Percentiles rank a stretch among this genome's conserved stretches.
Evolutionary conservation across 257 asterid species (phyloP).

Genomic region (Ajuga chamaepitys): DNA sequence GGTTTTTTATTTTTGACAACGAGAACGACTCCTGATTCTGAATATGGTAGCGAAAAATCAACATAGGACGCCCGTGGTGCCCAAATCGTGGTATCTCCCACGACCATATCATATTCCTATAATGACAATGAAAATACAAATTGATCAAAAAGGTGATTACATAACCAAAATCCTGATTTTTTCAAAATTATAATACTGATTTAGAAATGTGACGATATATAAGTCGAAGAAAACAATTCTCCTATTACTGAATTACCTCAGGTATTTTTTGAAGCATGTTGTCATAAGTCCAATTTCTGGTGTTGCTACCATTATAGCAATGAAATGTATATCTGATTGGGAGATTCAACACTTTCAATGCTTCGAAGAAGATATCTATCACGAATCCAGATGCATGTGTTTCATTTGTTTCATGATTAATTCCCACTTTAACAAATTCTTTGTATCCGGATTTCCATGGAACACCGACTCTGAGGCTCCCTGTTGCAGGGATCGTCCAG

Average conservation of each 20-base stretch:
- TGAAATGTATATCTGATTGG: conserved; percentile 3
- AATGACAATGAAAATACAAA: conserved; percentile 16
- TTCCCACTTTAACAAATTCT: conserved; percentile 26
- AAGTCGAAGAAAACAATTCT: too few relatives aligned
- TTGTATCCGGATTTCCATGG: conserved; percentile 32
- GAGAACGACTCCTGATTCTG: conserved; percentile 47
- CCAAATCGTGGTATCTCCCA: conserved; percentile 50
- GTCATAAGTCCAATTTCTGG: conserved; percentile 11
- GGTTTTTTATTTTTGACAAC: conserved; percentile 35
- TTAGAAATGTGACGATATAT: too few relatives aligned
- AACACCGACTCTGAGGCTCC: conserved; percentile 36
- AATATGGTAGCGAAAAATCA: conserved; percentile 46
- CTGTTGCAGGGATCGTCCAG: conserved; percentile 26
- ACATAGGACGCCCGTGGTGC: conserved; percentile 35
- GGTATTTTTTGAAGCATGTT: conserved; percentile 21
- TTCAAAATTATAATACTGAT: too few relatives aligned
- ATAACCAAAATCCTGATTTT: too few relatives aligned
- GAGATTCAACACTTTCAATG: conserved; percentile 13
- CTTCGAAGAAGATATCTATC: conserved; percentile 26
- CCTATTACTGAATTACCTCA: conserved; percentile 31
- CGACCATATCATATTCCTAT: conserved; percentile 42
- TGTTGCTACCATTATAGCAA: not conserved
- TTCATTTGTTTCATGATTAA: conserved; percentile 17
- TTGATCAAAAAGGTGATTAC: not conserved
- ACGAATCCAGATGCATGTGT: conserved; percentile 21